phyloP scores from a whole-genome alignment of 2,329 filamentous ascomycete species.

The Aspergillus aculeatinus region DNA sequence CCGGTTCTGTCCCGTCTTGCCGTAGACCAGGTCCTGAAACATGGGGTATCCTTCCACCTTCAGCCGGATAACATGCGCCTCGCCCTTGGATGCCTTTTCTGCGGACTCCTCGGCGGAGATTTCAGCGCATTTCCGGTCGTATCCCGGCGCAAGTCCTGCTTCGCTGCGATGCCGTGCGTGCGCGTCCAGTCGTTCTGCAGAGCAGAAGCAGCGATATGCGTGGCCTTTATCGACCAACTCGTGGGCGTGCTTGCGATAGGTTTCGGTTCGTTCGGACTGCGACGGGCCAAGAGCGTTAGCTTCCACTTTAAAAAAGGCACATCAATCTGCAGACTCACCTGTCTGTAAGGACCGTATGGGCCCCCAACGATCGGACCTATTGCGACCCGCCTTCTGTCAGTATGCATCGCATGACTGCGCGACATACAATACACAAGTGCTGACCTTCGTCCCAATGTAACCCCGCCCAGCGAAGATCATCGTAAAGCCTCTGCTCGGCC shows the following conservation, averaged over 20 bases:
- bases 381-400: background rate
- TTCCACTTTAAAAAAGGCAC: background rate
- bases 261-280: slow-evolving; percentile 72
- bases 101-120: slow-evolving; percentile 68
- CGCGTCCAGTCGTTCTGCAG: slow-evolving; percentile 65
- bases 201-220: slow-evolving; percentile 94
- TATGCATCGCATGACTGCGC: background rate
- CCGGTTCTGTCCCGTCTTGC: slow-evolving; percentile 55
- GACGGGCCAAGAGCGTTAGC: background rate
- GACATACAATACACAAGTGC: slow-evolving; percentile 13
- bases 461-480: slow-evolving; percentile 85
- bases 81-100: slow-evolving; percentile 65
- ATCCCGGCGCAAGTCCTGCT: slow-evolving; percentile 59
- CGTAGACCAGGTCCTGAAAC: slow-evolving; percentile 79
- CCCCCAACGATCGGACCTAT: slow-evolving; percentile 77
- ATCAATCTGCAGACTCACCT: slow-evolving; percentile 51
- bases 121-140: slow-evolving; percentile 71
- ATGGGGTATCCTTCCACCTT: slow-evolving; percentile 63
- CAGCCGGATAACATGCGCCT: slow-evolving; percentile 76
- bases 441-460: slow-evolving; percentile 88
- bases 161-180: slow-evolving; percentile 65
- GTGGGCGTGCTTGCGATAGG: slow-evolving; percentile 71
- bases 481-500: slow-evolving; percentile 73
- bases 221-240: slow-evolving; percentile 67
- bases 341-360: slow-evolving; percentile 79